Evolutionary conservation across 768 basidiomycete genomes (phyloP).

Genomic region (Termitomyces sp.): DNA sequence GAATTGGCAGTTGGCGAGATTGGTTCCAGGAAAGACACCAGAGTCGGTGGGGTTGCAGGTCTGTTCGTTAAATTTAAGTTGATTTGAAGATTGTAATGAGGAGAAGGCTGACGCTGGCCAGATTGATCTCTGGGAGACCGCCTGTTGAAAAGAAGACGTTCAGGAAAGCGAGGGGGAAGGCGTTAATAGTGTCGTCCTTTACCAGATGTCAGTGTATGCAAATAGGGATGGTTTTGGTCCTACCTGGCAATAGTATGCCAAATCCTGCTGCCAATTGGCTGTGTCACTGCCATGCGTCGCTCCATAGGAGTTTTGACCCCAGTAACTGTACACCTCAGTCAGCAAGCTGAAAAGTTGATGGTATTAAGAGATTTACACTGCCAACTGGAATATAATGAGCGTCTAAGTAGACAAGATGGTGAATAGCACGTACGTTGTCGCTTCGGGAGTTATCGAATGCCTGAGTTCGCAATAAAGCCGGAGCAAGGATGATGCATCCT

Average conservation of each 20-base stretch:
- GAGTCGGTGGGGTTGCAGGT: slow-evolving; percentile 44
- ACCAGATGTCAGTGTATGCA: neutral
- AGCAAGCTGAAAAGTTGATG: neutral
- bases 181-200: slow-evolving; percentile 57
- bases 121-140: slow-evolving; percentile 54
- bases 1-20: slow-evolving; percentile 54
- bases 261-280: slow-evolving; percentile 54
- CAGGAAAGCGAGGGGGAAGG: slow-evolving; percentile 60
- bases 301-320: slow-evolving; percentile 76
- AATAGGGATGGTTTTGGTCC: neutral
- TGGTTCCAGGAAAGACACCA: slow-evolving; percentile 50
- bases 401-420: neutral
- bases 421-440: slow-evolving; percentile 30
- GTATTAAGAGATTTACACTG: slow-evolving; percentile 35
- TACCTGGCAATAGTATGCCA: slow-evolving; percentile 58
- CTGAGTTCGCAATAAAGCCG: slow-evolving; percentile 1
- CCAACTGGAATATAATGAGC: slow-evolving; percentile 35
- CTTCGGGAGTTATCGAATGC: slow-evolving; percentile 31
- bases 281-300: slow-evolving; percentile 43
- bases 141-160: slow-evolving; percentile 58
- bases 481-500: slow-evolving; percentile 4
- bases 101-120: slow-evolving; percentile 47
- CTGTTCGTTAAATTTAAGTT: slow-evolving; percentile 21
- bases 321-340: slow-evolving; percentile 42
- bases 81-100: neutral